A percentile compares a stretch with the other conserved stretches of the same genome.
Evolutionary conservation across 805 yeast genomes (phyloP).

Genomic region (Lachancea nothofagi): DNA sequence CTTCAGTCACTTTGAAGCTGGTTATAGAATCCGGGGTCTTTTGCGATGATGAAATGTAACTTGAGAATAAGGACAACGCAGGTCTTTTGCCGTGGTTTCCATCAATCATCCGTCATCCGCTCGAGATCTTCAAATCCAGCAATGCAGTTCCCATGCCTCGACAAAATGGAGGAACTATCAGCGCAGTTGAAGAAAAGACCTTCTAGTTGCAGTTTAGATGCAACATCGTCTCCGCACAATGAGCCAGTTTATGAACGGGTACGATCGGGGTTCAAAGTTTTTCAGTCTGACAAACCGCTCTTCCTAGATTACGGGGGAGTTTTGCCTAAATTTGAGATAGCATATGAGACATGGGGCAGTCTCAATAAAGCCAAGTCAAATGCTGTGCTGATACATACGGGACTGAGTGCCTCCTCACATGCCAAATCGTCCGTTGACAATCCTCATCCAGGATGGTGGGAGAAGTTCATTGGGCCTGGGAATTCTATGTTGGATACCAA

Average conservation of each 20-base stretch:
- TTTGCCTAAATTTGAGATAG: slow-evolving; percentile 70
- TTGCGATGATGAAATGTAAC: not conserved
- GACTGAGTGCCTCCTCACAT: slow-evolving; percentile 89
- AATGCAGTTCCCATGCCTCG: slow-evolving; percentile 80
- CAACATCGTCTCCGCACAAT: slow-evolving; percentile 41
- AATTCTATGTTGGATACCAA: slow-evolving; percentile 66
- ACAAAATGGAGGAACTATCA: slow-evolving; percentile 58
- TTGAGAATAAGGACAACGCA: not conserved
- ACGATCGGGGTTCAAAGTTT: slow-evolving; percentile 61
- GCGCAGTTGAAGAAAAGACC: slow-evolving; percentile 22
- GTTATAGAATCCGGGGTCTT: no score
- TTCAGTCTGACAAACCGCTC: slow-evolving; percentile 49
- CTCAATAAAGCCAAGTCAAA: slow-evolving; percentile 60
- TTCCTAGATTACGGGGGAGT: slow-evolving; percentile 78
- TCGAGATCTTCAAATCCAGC: slow-evolving; percentile 51
- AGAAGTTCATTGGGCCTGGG: slow-evolving; percentile 82
- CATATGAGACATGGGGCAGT: slow-evolving; percentile 89
- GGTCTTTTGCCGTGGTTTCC: not conserved
- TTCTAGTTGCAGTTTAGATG: slow-evolving; percentile 5
- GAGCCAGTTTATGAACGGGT: slow-evolving; percentile 79
- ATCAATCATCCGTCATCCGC: not conserved
- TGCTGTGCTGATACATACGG: slow-evolving; percentile 80
- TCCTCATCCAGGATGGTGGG: slow-evolving; percentile 90
- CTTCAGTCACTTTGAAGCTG: no score
- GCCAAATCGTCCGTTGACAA: slow-evolving; percentile 76